Base-by-base conservation (phyloP, 768 basidiomycete species). In the Mycena belliarum region DNA sequence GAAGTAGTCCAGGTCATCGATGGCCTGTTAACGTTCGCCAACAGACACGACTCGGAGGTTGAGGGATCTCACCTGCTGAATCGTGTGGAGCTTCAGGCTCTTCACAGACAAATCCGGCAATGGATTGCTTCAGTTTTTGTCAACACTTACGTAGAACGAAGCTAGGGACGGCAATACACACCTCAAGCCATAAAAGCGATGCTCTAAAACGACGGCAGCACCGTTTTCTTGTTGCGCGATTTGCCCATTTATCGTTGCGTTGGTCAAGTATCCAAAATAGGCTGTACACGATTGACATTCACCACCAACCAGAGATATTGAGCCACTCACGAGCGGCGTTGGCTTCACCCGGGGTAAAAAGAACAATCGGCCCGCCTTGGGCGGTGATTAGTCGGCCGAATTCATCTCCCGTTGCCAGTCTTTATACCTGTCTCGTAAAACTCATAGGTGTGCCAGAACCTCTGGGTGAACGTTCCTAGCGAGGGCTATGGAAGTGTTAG, bases 381-480 rank as follows among this genome's bases (percentile, higher is more conserved):
- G 60, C 52, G 40, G 32, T 20, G 33, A 14, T 35, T 35, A 35
- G 33, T 35, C 18, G 2, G 6, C 46, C 18, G n/a, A 33, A 25
- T 23, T 21, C 20, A 24, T 43, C 11, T 12, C 48, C 10, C 33
- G 21, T 33, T 57, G 33, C 20, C 6, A 26, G 1, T 16, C 18
- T 37, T 26, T 68, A 33, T 53, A 80, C 82, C 81, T 37, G 71
- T 58, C 68, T 85, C 74, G 61, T 89, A 89, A 63, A 76, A 87
- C 68, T 89, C 84, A 69, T 76, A 87, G 28, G 83, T 83, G 57
- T 82, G 76, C 87, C 87, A 90, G 70, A 79, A 90, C 33, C 89
- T 81, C 70, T 90, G 89, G 67, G 83, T 76, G 72, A 91, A 91
- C n/a, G 87, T 90, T 20, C 89, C 89, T 21, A 82, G 72, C 25